These are phyloP conservation scores for Kuraishia molischiana DNA, from an alignment of 805 yeast genomes.

Conservation along the genomic window DNA sequence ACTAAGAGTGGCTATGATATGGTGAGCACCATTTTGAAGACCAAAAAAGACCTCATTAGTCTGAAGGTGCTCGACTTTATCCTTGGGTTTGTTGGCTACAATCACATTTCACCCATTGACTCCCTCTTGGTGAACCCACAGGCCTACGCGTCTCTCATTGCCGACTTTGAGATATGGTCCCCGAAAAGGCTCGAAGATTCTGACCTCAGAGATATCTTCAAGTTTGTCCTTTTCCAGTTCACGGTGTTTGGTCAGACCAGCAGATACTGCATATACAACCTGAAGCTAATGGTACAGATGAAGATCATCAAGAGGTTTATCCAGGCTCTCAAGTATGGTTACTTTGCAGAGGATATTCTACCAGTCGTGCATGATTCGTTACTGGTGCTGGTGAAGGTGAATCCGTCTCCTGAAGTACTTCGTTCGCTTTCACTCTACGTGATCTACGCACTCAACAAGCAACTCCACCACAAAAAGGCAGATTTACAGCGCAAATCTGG, in stretches of 20 bases:
- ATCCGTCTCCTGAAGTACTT: constrained; percentile 45
- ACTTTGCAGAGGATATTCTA: constrained; percentile 25
- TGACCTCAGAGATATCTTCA: constrained; percentile 29
- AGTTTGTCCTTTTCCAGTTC: constrained; percentile 48
- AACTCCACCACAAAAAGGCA: background rate
- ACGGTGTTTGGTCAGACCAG: constrained; percentile 45
- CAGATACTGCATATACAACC: constrained; percentile 39
- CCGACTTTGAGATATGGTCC: constrained; percentile 57
- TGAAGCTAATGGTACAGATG: constrained; percentile 41
- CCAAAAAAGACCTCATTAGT: constrained; percentile 28
- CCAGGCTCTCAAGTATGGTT: constrained; percentile 35
- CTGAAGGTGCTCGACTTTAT: constrained; percentile 39
- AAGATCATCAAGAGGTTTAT: constrained; percentile 32
- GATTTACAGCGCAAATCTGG: constrained; percentile 19
- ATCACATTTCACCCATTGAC: constrained; percentile 36
- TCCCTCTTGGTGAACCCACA: constrained; percentile 46
- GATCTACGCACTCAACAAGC: constrained; percentile 31
- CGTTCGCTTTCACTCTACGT: constrained; percentile 41
- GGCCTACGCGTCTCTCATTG: constrained; percentile 48
- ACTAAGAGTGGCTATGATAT: constrained; percentile 51
- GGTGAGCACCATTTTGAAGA: constrained; percentile 40
- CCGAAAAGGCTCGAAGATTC: constrained; percentile 11
- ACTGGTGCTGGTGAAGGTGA: constrained; percentile 28
- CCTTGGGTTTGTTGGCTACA: constrained; percentile 46
- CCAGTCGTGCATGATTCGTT: constrained; percentile 30